phyloP scores from a whole-genome alignment of 805 yeast genomes.

The Candida wancherniae region DNA sequence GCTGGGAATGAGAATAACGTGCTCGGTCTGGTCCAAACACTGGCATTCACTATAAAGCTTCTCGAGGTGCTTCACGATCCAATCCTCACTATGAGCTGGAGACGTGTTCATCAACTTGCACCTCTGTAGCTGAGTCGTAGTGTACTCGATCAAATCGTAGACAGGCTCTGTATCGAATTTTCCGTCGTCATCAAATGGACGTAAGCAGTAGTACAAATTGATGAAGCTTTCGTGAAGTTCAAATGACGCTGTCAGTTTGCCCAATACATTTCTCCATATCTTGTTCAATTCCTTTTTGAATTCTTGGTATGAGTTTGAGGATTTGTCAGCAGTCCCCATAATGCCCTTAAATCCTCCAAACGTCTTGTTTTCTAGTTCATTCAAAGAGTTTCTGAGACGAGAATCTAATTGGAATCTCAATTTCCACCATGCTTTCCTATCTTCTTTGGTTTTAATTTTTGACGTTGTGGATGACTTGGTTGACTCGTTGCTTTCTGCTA shows the following conservation, averaged over 20 bases:
- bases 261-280: conserved; percentile 8
- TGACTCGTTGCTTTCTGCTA: conserved; percentile 55
- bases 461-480: conserved; percentile 53
- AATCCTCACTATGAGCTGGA: not conserved
- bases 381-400: conserved; percentile 48
- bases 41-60: not conserved
- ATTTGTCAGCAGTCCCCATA: conserved; percentile 37
- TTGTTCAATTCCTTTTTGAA: conserved; percentile 19
- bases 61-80: conserved; percentile 1
- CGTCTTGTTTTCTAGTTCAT: conserved; percentile 60
- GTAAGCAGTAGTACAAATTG: conserved; percentile 18
- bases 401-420: conserved; percentile 58
- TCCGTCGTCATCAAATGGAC: conserved; percentile 2
- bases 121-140: too few relatives aligned
- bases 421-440: conserved; percentile 76
- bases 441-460: conserved; percentile 49
- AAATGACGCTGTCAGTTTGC: conserved; percentile 9
- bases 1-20: conserved; percentile 68
- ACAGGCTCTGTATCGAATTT: conserved; percentile 4
- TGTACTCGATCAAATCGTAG: conserved; percentile 8
- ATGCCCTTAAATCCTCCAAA: conserved; percentile 72
- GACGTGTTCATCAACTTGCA: too few relatives aligned
- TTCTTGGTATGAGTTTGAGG: conserved; percentile 14
- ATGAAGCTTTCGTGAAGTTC: conserved; percentile 16
- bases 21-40: conserved; percentile 28